Evolutionary conservation across 805 yeast genomes (phyloP).

Genomic region (Candida caryicola): DNA sequence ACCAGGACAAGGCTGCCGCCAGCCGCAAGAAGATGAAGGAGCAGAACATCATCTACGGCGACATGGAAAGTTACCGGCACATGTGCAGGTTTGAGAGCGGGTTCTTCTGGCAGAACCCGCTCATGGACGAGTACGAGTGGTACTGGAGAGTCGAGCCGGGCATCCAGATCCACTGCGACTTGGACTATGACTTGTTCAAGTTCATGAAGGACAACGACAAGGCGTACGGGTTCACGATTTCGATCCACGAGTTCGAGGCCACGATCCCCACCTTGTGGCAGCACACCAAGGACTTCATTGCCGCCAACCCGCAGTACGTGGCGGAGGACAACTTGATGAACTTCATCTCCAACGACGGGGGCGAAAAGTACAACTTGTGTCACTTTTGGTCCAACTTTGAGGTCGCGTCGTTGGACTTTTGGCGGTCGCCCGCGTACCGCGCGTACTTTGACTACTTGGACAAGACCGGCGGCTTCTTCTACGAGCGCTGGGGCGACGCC

Average conservation of each 20-base stretch:
- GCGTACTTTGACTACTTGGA: constrained; percentile 74
- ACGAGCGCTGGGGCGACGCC: constrained; percentile 94
- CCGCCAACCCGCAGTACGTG: constrained; percentile 57
- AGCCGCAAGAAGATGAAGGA: constrained; percentile 58
- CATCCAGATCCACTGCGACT: constrained; percentile 74
- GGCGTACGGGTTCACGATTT: constrained; percentile 83
- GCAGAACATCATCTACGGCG: constrained; percentile 68
- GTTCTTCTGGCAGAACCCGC: constrained; percentile 75
- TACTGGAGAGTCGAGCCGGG: constrained; percentile 97
- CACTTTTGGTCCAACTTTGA: constrained; percentile 93
- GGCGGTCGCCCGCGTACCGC: constrained; percentile 69
- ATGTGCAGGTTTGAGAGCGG: constrained; percentile 94
- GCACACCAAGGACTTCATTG: constrained; percentile 63
- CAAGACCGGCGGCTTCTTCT: constrained; percentile 81
- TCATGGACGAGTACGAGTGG: constrained; percentile 72
- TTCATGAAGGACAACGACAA: constrained; percentile 72
- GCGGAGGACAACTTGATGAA: constrained; percentile 64
- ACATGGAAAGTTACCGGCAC: constrained; percentile 73
- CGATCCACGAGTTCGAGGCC: constrained; percentile 75
- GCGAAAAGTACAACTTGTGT: constrained; percentile 71
- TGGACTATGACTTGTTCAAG: constrained; percentile 82
- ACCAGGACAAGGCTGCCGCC: constrained; percentile 65
- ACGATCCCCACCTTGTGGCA: constrained; percentile 88
- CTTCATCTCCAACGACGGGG: constrained; percentile 67
- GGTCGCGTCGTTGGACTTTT: constrained; percentile 68